phyloP scores from a whole-genome alignment of 2,329 filamentous ascomycete species.

The Arthrobotrys iridis region DNA sequence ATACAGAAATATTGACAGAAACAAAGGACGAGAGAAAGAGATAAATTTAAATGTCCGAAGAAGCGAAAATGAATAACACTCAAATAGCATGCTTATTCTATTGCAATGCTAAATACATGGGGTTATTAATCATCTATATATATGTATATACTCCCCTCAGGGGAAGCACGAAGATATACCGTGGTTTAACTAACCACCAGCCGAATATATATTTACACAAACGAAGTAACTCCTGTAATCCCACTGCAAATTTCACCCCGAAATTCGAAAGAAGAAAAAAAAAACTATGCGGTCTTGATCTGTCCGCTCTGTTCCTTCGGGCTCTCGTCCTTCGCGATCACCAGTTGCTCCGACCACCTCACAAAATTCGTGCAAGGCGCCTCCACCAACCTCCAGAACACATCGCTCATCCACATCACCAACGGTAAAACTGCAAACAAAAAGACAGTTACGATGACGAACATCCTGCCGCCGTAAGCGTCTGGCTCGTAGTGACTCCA shows the following conservation, averaged over 20 bases:
- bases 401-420: conserved; percentile 68
- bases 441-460: conserved; percentile 65
- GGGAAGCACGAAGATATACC: too few species aligned
- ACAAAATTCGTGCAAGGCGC: conserved; percentile 68
- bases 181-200: too few species aligned
- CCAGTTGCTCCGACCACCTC: conserved; percentile 66
- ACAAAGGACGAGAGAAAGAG: too few species aligned
- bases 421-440: conserved; percentile 66
- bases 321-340: conserved; percentile 16
- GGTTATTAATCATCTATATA: too few species aligned
- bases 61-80: too few species aligned
- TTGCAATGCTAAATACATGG: too few species aligned
- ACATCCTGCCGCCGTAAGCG: conserved; percentile 64
- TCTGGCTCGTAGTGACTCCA: conserved; percentile 66
- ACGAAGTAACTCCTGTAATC: too few species aligned
- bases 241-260: too few species aligned
- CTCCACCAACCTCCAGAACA: conserved; percentile 69
- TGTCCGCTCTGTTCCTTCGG: not conserved
- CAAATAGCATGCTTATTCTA: too few species aligned
- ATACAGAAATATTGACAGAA: too few species aligned
- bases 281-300: conserved; percentile 8
- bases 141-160: too few species aligned
- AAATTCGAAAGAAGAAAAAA: not conserved
- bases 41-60: too few species aligned
- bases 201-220: not conserved